Percentiles rank a stretch among this genome's conserved stretches.
phyloP scores from a whole-genome alignment of 768 basidiomycete genomes.

The Mycena pura region DNA sequence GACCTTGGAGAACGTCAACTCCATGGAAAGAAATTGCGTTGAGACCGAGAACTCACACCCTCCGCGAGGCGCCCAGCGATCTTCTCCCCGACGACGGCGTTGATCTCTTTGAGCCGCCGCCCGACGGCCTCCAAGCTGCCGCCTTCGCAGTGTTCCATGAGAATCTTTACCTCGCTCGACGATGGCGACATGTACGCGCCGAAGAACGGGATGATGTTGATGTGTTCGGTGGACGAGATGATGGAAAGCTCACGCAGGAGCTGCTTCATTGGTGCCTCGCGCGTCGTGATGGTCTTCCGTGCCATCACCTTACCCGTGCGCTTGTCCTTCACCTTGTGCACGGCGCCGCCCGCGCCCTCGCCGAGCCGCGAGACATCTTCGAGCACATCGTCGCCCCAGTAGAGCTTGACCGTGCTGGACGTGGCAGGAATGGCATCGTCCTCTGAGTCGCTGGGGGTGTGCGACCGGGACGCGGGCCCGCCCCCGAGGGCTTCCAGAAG shows the following conservation, averaged over 20 bases:
- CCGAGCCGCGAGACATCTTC: conserved; percentile 83
- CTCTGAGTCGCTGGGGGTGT: conserved; percentile 24
- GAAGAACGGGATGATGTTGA: conserved; percentile 90
- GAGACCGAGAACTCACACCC: conserved; percentile 63
- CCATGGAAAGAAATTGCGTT: conserved; percentile 11
- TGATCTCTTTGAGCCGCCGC: conserved; percentile 79
- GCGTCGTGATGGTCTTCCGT: conserved; percentile 92
- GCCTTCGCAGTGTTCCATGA: conserved; percentile 91
- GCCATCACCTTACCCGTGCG: conserved; percentile 86
- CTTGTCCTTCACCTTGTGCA: conserved; percentile 90
- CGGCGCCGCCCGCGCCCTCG: conserved; percentile 96
- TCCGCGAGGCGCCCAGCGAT: conserved; percentile 93
- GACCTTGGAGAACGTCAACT: conserved; percentile 52
- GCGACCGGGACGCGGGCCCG: conserved; percentile 29
- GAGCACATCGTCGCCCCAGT: conserved; percentile 75
- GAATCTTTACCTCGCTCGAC: conserved; percentile 91
- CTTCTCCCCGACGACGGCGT: conserved; percentile 82
- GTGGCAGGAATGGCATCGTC: conserved; percentile 28
- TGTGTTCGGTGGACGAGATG: conserved; percentile 81
- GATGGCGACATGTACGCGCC: conserved; percentile 91
- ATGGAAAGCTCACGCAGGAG: conserved; percentile 92
- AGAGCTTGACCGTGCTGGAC: conserved; percentile 32
- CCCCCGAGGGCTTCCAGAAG: conserved; percentile 46
- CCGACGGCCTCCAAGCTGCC: conserved; percentile 91
- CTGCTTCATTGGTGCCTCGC: conserved; percentile 91